Evolutionary conservation across 768 basidiomycete genomes (phyloP).

Genomic region (Mycena latifolia): DNA sequence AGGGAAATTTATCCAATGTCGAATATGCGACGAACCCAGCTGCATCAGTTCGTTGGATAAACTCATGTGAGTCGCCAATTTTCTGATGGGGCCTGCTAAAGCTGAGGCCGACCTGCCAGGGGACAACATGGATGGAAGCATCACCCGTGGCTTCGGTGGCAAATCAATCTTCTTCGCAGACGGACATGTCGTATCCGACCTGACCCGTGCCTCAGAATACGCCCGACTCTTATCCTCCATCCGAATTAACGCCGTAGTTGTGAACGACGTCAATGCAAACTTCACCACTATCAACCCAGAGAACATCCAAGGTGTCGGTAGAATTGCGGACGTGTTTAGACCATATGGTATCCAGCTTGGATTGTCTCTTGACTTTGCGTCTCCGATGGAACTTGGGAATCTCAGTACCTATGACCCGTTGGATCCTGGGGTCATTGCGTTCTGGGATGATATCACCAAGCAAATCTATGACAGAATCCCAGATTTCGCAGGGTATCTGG

Average conservation of each 20-base stretch:
- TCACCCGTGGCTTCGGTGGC: conserved; percentile 33
- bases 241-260: conserved; percentile 33
- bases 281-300: conserved; percentile 30
- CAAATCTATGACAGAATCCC: conserved; percentile 31
- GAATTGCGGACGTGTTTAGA: conserved; percentile 33
- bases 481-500: conserved; percentile 35
- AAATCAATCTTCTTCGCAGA: conserved; percentile 33
- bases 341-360: conserved; percentile 34
- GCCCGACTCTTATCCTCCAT: conserved; percentile 34
- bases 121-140: conserved; percentile 37
- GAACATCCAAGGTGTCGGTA: conserved; percentile 34
- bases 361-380: conserved; percentile 33
- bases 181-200: conserved; percentile 28
- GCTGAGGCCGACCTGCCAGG: conserved; percentile 25
- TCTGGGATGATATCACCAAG: conserved; percentile 30
- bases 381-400: conserved; percentile 32
- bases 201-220: conserved; percentile 34
- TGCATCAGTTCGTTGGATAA: conserved; percentile 35
- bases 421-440: conserved; percentile 31
- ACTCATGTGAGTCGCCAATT: conserved; percentile 32
- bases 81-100: conserved; percentile 22
- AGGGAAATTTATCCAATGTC: conserved; percentile 35
- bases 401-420: conserved; percentile 35
- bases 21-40: conserved; percentile 34
- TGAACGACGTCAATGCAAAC: conserved; percentile 35